Conservation (phyloP, 768 basidiomycete species). For the Mycena chlorophos region DNA sequence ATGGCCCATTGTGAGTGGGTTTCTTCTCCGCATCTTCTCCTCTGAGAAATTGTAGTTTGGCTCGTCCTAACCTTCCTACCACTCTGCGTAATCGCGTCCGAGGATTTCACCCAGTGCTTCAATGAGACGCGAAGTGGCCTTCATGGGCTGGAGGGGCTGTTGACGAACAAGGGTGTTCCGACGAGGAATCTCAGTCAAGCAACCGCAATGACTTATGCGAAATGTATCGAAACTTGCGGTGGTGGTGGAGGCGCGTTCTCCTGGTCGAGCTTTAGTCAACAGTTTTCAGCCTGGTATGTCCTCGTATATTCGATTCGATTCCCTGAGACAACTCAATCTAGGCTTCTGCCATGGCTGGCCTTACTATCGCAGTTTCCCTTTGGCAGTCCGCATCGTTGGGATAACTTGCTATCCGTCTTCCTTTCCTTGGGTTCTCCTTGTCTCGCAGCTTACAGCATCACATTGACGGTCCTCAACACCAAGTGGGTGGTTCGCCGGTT, state of each 20-base stretch:
- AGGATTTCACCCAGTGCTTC: conserved; percentile 27
- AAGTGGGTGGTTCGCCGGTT: conserved; percentile 41
- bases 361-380: conserved; percentile 53
- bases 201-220: conserved; percentile 31
- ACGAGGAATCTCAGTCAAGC: conserved; percentile 25
- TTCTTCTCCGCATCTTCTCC: neutral
- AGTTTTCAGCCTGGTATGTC: conserved; percentile 46
- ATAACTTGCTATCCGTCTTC: conserved; percentile 43
- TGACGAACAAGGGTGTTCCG: conserved; percentile 29
- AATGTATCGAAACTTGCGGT: conserved; percentile 33
- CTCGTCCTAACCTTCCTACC: neutral
- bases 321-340: too few species aligned
- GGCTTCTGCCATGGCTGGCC: conserved; percentile 51
- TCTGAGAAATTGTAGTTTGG: neutral
- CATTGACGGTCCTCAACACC: conserved; percentile 43
- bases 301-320: too few species aligned
- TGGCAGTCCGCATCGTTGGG: conserved; percentile 38
- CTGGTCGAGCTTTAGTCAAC: conserved; percentile 38
- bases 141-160: conserved; percentile 23
- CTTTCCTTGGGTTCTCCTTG: conserved; percentile 46
- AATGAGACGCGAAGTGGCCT: conserved; percentile 16
- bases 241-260: conserved; percentile 14
- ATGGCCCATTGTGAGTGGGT: neutral
- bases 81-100: neutral
- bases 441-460: conserved; percentile 47